Percentiles rank a stretch among this genome's conserved stretches.
Evolutionary conservation across 2,329 filamentous ascomycete genomes (phyloP).

Genomic region (Paraconiothyrium brasiliense): DNA sequence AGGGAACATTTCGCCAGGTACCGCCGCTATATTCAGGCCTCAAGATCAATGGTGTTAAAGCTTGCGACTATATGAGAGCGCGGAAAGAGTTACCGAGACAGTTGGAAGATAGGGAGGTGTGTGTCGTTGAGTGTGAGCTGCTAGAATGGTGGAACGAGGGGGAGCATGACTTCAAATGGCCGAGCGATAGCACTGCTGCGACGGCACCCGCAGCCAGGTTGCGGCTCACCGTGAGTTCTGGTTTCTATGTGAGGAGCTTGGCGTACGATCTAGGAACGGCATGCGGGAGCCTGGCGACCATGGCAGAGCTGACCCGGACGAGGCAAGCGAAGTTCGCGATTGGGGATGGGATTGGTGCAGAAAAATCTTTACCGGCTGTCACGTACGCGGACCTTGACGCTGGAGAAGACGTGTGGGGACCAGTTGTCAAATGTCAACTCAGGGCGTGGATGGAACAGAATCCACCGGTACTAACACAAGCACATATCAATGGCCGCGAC

Average conservation of each 20-base stretch:
- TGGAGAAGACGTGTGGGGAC: conserved; percentile 36
- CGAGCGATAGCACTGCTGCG: conserved; percentile 20
- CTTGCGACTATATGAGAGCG: conserved; percentile 39
- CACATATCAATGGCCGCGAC: conserved; percentile 34
- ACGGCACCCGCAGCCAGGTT: conserved; percentile 33
- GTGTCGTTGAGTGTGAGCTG: conserved; percentile 38
- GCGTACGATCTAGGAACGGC: conserved; percentile 42
- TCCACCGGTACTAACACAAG: conserved; percentile 25
- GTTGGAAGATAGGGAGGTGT: conserved; percentile 39
- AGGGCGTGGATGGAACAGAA: conserved; percentile 35
- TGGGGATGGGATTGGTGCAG: conserved; percentile 10
- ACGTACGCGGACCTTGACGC: conserved; percentile 35
- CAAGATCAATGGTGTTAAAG: conserved; percentile 42
- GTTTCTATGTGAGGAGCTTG: conserved; percentile 47
- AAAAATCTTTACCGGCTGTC: conserved; percentile 23
- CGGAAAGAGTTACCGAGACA: conserved; percentile 36
- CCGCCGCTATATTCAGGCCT: conserved; percentile 43
- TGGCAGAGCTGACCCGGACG: conserved; percentile 36
- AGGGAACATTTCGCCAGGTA: conserved; percentile 34
- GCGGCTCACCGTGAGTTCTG: conserved; percentile 37
- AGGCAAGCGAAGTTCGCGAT: conserved; percentile 35
- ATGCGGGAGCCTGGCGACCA: conserved; percentile 34
- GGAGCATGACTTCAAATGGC: conserved; percentile 28
- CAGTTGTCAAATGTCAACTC: conserved; percentile 32
- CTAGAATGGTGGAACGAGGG: conserved; percentile 36